phyloP scores from a whole-genome alignment of 352 stramenopile genomes.

The Hyaloperonospora arabidopsidis region DNA sequence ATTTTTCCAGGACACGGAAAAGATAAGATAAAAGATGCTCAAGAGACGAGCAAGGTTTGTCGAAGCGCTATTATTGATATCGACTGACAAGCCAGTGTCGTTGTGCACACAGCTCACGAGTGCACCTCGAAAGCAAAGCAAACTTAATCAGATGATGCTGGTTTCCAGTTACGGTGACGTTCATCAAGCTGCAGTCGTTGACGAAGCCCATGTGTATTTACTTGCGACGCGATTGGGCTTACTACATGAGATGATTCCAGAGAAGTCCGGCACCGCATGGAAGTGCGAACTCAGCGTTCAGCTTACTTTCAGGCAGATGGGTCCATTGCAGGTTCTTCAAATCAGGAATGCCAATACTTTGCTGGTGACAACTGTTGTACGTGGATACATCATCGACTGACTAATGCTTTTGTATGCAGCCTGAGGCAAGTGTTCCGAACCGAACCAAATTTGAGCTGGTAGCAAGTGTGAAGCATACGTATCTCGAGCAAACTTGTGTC shows the following conservation, averaged over 20 bases:
- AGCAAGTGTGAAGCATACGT: constrained; percentile 67
- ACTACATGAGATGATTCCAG: constrained; percentile 45
- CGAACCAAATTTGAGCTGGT: constrained; percentile 69
- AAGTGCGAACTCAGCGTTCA: constrained; percentile 34
- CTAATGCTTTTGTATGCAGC: constrained; percentile 76
- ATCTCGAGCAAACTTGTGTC: constrained; percentile 48
- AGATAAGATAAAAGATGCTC: neutral
- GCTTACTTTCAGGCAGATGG: constrained; percentile 43
- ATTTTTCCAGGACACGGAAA: constrained; percentile 22
- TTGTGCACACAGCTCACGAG: too few relatives aligned
- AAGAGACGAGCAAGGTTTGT: constrained; percentile 12
- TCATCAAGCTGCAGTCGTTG: constrained; percentile 70
- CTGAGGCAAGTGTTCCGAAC: constrained; percentile 68
- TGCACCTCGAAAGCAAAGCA: too few relatives aligned
- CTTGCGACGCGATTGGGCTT: constrained; percentile 58
- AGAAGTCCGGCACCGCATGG: constrained; percentile 30
- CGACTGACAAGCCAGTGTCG: too few relatives aligned
- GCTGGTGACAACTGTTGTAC: constrained; percentile 63
- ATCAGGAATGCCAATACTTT: constrained; percentile 46
- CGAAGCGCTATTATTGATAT: too few relatives aligned
- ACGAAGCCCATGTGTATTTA: constrained; percentile 42
- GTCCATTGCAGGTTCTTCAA: constrained; percentile 60
- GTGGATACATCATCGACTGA: constrained; percentile 78
- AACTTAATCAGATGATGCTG: too few relatives aligned
- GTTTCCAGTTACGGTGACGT: too few relatives aligned